Percentiles rank a stretch among this genome's conserved stretches.
These are phyloP conservation scores for Vigna trinervia DNA, from an alignment of 306 rosid genomes.

Conservation along the genomic window DNA sequence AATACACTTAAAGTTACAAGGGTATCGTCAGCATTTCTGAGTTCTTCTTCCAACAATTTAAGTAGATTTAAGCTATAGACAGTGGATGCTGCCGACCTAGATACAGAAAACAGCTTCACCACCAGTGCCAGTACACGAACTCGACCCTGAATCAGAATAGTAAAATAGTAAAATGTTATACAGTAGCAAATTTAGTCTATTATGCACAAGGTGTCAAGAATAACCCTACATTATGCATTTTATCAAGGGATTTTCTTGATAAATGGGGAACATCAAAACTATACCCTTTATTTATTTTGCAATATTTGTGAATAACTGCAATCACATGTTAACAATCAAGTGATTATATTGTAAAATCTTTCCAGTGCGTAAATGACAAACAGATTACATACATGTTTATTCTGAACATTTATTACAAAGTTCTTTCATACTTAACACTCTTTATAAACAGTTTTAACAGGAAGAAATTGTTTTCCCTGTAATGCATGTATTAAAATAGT, in stretches of 20 bases:
- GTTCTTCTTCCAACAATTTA: constrained; percentile 73
- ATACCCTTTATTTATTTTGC: background rate
- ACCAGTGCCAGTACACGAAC: constrained; percentile 84
- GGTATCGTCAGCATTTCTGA: constrained; percentile 69
- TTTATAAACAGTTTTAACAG: too few species aligned
- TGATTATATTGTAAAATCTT: background rate
- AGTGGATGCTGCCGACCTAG: constrained; percentile 70
- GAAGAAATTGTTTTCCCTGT: too few species aligned
- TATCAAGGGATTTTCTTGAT: background rate
- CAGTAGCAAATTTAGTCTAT: constrained; percentile 33
- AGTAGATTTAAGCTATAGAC: constrained; percentile 73
- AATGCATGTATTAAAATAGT: too few species aligned
- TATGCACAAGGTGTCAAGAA: constrained; percentile 26
- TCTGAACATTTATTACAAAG: too few species aligned
- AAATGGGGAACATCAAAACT: background rate
- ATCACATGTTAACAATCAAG: background rate
- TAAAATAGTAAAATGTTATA: constrained; percentile 30
- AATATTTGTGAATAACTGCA: background rate
- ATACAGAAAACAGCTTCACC: constrained; percentile 86
- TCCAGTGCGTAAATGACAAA: background rate
- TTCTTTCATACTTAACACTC: too few species aligned
- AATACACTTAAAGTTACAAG: constrained; percentile 81
- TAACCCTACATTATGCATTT: background rate
- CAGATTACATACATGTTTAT: background rate
- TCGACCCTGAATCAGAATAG: constrained; percentile 68